Evolutionary conservation across 2,329 filamentous ascomycete genomes (phyloP), one percentile per base, ranked within the genome.

Genomic region (Aotearoamyces nothofagi): DNA sequence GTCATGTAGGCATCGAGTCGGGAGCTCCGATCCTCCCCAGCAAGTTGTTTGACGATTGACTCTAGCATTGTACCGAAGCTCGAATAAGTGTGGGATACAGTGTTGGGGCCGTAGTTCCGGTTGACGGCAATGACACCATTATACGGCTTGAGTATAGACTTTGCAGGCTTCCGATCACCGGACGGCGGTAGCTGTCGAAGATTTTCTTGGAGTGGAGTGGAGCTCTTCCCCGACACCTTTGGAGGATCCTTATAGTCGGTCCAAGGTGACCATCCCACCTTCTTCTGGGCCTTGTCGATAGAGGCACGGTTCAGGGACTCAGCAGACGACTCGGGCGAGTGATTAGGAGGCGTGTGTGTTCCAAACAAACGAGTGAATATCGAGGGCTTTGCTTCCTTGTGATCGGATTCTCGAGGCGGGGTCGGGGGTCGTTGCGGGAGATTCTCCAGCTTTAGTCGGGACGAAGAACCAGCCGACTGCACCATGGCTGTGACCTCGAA

Each of bases 1-100:
- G 78, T 78, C 48, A 76, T 73, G 46, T 98, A 96, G 27, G 86
- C 82, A 55, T 98, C 90, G 17, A 90, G 54, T 40, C 78, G 78
- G 9, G 71, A 74, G 33, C 73, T 67, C 30, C 77, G 65, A 40
- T 84, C 78, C 16, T 71, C 61, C 13, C 79, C 74, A 20, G 78
- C 79, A 26, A 98, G 65, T 53, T 90, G 79, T 52, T 81, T 76
- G 19, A 83, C 66, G 4, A 83, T 72, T 1, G 82, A 92, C 42
- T 92, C 80, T 39, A 96, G 57, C 76, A 94, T 90, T 42, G 72
- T 72, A 38, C 68, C 66, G 33, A 93, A 73, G 22, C 68, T 75
- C 24, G 65, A 59, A 50, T 54, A 44, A n/a, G 42, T 40, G 26
- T 43, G 39, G 12, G 38, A 37, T n/a, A n/a, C n/a, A n/a, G n/a